Base-by-base conservation (phyloP, 768 basidiomycete species). In the Pholiota microspora region DNA sequence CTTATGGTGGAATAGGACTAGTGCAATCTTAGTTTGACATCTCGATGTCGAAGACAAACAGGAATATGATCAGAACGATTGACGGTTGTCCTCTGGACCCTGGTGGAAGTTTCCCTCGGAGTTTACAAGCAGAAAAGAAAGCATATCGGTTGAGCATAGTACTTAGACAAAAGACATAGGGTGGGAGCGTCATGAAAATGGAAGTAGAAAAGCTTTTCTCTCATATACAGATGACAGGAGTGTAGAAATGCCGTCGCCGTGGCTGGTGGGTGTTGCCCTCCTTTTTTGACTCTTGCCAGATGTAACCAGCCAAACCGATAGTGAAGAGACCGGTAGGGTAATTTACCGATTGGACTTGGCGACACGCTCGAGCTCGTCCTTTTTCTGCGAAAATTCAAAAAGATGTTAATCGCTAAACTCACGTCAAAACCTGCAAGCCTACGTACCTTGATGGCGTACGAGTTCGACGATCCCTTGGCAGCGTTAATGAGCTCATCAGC, bases 401-500 rank as follows among this genome's bases (percentile, higher is more conserved):
- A 66, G 35, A 40, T 27, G 42, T 50, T 36, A 53, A 52, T 47
- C 48, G 29, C 8, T 27, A 25, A 34, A 16, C 16, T 10, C 25
- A 31, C 31, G 28, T 16, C 28, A 49, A 9, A 24, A 25, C 45
- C 15, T 21, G 45, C 13, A 13, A 50, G 55, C 27, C 31, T 28
- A 65, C 76, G 44, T 42, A 91, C 90, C 92, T 98, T 98, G 84
- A 99, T 99, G 59, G 96, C 96, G 72, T 98, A 99, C 52, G 96
- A 98, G 89, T 99, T 99, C 68, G 95, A 98, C 47, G 97, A 98
- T 61, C 97, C 97, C 81, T 99, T 98, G 62, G 96, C 97, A 51
- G 97, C 97, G 74, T 99, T 99, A 84, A 98, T 98, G 68, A 98
- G 89, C 75, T 99, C 97, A 72, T 98, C 97, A 57, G 97, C 96